These are phyloP conservation scores for Symbiodinium natans DNA, from an alignment of 73 alveolate genomes.

Conservation along the genomic window DNA sequence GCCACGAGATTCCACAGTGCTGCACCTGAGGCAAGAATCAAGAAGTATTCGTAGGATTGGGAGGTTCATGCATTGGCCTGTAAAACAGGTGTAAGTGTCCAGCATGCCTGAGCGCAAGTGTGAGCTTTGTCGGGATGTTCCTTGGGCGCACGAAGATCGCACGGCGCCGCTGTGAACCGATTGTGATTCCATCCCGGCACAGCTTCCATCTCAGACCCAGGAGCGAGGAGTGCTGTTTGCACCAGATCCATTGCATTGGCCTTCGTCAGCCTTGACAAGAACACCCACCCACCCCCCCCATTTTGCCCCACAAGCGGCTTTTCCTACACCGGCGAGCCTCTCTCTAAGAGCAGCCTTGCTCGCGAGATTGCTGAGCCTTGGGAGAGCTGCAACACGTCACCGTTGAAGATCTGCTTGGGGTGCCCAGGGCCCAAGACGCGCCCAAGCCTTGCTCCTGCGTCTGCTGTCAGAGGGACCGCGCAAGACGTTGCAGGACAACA, in stretches of 20 bases:
- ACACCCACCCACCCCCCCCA: too few relatives aligned
- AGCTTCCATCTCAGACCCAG: background rate
- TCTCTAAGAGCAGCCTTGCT: conserved; percentile 10
- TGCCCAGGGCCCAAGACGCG: background rate
- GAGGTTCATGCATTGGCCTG: too few relatives aligned
- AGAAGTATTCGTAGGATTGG: background rate
- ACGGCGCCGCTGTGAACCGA: background rate
- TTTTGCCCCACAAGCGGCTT: too few relatives aligned
- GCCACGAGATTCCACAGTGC: conserved; percentile 73
- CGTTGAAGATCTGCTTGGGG: background rate
- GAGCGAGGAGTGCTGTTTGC: conserved; percentile 5
- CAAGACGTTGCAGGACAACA: too few relatives aligned
- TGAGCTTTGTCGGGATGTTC: conserved; percentile 31
- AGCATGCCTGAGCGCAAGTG: conserved; percentile 56
- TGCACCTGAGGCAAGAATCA: background rate
- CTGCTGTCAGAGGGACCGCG: background rate
- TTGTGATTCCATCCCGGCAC: too few relatives aligned
- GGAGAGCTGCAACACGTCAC: background rate
- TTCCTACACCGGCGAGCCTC: too few relatives aligned
- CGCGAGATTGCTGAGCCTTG: conserved; percentile 53
- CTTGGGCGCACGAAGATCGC: background rate
- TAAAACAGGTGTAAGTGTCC: too few relatives aligned
- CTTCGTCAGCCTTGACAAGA: conserved; percentile 31
- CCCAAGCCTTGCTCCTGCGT: conserved; percentile 71
- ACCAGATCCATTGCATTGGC: conserved; percentile 14